These are phyloP conservation scores for Penicillium nordicum DNA, from an alignment of 2,329 filamentous ascomycete species.

Conservation along the genomic window DNA sequence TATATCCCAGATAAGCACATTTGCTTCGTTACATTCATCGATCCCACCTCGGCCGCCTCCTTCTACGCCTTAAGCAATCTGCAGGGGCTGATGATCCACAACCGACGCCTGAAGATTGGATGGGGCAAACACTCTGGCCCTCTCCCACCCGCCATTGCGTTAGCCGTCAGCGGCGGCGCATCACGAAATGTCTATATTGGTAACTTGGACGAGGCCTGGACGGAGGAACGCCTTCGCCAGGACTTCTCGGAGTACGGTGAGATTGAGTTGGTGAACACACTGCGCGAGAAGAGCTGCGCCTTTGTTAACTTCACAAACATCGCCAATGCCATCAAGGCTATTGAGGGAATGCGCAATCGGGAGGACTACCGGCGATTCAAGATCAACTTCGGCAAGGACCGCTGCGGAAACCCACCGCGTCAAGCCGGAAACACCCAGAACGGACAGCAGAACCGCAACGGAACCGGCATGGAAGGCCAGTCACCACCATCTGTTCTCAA, in stretches of 20 bases:
- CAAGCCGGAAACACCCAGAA: conserved; percentile 63
- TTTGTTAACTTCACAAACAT: conserved; percentile 99
- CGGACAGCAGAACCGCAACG: conserved; percentile 63
- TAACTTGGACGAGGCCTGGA: conserved; percentile 96
- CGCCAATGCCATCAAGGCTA: conserved; percentile 98
- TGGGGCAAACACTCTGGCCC: conserved; percentile 99
- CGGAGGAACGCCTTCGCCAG: conserved; percentile 88
- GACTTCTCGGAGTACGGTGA: conserved; percentile 98
- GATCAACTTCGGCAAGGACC: conserved; percentile 99
- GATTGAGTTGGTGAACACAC: conserved; percentile 93
- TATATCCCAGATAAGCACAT: conserved; percentile 99
- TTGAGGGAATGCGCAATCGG: conserved; percentile 88
- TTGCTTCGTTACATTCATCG: conserved; percentile 99
- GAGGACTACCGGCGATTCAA: conserved; percentile 99
- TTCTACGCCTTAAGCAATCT: conserved; percentile 98
- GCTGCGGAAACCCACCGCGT: conserved; percentile 91
- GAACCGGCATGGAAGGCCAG: conserved; percentile 52
- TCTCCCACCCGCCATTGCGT: conserved; percentile 88
- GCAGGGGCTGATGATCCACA: conserved; percentile 98
- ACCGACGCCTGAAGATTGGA: conserved; percentile 93
- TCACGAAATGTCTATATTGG: conserved; percentile 99
- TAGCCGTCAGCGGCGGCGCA: conserved; percentile 92
- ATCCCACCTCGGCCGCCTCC: conserved; percentile 92
- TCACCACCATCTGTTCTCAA: conserved; percentile 56
- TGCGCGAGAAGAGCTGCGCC: conserved; percentile 97